Evolutionary conservation across 2,329 filamentous ascomycete species (phyloP), one percentile per base, ranked within the genome.

Genomic region (Parastagonospora avenae): DNA sequence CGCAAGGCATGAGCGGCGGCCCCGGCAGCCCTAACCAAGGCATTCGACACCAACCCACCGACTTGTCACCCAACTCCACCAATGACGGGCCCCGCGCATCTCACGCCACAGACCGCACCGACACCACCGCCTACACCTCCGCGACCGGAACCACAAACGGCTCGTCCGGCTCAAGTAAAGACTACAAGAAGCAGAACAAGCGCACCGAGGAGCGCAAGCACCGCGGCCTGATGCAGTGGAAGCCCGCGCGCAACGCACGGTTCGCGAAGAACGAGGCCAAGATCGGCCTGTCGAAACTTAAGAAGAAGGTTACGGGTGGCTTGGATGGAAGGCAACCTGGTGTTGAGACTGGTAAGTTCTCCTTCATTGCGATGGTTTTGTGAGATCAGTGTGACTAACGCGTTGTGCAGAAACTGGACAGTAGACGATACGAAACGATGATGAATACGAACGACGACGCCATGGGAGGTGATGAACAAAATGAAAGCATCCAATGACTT

Each of bases 211-310:
- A 92, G 71, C 84, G 92, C 0, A 91, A 92, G 76, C 92, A 97
- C 62, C 82, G 92, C 9, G 93, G 93, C 0, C 66, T 96, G 68
- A 96, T 97, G 91, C 93, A 97, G 73, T 97, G 92, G 92, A 90
- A 87, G 67, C 92, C 93, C 0, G 89, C 92, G 70, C 82, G 93
- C 35, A 96, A 96, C 69, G 80, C 85, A 16, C 85, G 87, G 60
- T 97, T 97, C 72, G 92, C 88, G 37, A 96, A 94, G 76, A 82
- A 97, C 64, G 90, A 97, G 78, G 85, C 89, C 0, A 88, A 89
- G 64, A 92, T 87, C 75, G 91, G 90, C 0, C 74, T 92, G 4
- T 81, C 86, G 38, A 90, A 90, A 71, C 76, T 95, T 48, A 89
- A 87, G 72, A 88, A 89, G 66, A 87, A 90, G 69, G 81, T 94